Conservation (phyloP, 2,329 filamentous ascomycete genomes). For the Neofusicoccum laricinum region DNA sequence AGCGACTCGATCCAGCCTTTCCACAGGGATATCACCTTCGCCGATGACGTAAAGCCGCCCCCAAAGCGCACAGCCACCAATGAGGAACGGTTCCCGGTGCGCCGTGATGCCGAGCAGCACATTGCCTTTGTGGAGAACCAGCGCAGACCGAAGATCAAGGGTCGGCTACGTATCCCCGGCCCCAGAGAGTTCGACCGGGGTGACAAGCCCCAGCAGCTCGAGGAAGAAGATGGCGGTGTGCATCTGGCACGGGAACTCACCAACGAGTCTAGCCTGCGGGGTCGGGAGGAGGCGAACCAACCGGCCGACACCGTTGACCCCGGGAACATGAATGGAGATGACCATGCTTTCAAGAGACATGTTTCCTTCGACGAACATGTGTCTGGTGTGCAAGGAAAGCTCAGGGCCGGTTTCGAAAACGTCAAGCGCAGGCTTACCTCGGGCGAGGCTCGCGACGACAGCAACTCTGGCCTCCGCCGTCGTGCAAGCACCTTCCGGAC, state of each 20-base stretch:
- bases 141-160: slow-evolving; percentile 67
- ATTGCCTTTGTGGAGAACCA: slow-evolving; percentile 87
- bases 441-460: slow-evolving; percentile 36
- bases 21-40: slow-evolving; percentile 62
- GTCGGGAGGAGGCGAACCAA: slow-evolving; percentile 27
- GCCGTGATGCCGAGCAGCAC: slow-evolving; percentile 67
- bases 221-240: slow-evolving; percentile 42
- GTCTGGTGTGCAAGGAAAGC: background rate
- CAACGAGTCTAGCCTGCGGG: slow-evolving; percentile 42
- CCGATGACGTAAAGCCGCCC: slow-evolving; percentile 61
- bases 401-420: background rate
- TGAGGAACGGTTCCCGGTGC: slow-evolving; percentile 50
- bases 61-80: slow-evolving; percentile 52
- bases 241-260: slow-evolving; percentile 1
- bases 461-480: slow-evolving; percentile 42
- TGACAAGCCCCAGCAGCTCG: slow-evolving; percentile 62
- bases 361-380: slow-evolving; percentile 63
- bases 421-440: slow-evolving; percentile 1
- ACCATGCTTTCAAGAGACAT: slow-evolving; percentile 46
- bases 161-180: slow-evolving; percentile 82
- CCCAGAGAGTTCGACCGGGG: slow-evolving; percentile 87
- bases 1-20: slow-evolving; percentile 23
- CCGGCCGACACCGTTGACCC: slow-evolving; percentile 18
- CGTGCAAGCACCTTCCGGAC: slow-evolving; percentile 56
- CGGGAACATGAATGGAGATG: slow-evolving; percentile 34